Percentiles rank a stretch among this genome's conserved stretches.
Conservation (phyloP, 78 protist species). For the Bodo saltans region DNA sequence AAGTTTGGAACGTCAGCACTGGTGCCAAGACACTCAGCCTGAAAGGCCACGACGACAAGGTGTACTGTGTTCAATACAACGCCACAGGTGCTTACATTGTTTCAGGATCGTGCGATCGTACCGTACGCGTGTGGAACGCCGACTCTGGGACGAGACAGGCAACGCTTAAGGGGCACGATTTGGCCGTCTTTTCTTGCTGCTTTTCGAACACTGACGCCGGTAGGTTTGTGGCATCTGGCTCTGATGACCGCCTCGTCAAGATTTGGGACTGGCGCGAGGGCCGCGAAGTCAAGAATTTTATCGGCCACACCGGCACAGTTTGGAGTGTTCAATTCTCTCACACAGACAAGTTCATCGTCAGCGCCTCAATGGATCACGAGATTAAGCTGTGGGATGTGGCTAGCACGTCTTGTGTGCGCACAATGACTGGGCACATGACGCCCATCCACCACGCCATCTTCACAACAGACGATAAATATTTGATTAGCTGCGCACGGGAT, state of each 20-base stretch:
- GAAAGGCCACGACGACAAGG: constrained; percentile 18
- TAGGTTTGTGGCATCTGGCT: constrained; percentile 1
- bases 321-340: neutral
- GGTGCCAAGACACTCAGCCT: constrained; percentile 44
- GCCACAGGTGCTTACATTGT: constrained; percentile 42
- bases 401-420: neutral
- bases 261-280: constrained; percentile 31
- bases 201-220: neutral
- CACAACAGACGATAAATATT: neutral
- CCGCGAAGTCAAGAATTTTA: neutral
- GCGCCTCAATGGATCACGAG: constrained; percentile 19
- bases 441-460: constrained; percentile 7
- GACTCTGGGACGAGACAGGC: neutral
- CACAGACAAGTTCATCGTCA: neutral
- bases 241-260: constrained; percentile 15
- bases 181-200: constrained; percentile 24
- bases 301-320: constrained; percentile 17
- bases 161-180: constrained; percentile 10
- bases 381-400: constrained; percentile 34
- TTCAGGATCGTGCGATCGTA: constrained; percentile 40
- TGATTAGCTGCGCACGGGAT: constrained; percentile 91
- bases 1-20: constrained; percentile 48
- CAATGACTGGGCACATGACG: neutral
- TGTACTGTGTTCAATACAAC: constrained; percentile 49
- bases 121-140: constrained; percentile 28